Conservation (phyloP, 73 alveolate genomes). For the Paramecium primaurelia region DNA sequence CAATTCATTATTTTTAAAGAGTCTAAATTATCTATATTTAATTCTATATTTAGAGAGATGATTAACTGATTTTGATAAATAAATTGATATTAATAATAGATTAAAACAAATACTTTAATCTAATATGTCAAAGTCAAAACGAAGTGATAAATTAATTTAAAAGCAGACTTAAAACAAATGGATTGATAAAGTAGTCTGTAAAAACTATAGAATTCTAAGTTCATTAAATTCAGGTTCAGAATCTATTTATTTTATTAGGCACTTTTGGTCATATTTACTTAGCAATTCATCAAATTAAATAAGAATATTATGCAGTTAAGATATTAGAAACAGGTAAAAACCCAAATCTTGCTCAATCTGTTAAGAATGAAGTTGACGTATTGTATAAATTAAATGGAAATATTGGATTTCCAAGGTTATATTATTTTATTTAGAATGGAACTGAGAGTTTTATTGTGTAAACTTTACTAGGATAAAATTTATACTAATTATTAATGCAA, state of each 20-base stretch:
- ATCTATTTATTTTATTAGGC: not conserved
- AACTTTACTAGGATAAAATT: slow-evolving; percentile 70
- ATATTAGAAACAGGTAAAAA: not conserved
- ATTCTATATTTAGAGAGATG: not conserved
- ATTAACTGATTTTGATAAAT: not conserved
- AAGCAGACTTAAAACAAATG: not conserved
- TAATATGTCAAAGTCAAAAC: not conserved
- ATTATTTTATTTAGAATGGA: not conserved
- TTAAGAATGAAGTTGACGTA: not conserved
- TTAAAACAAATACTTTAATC: not conserved
- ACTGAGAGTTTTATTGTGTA: not conserved
- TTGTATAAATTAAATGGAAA: not conserved
- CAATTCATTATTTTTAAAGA: too few relatives aligned
- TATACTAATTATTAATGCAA: slow-evolving; percentile 70
- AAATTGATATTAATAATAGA: not conserved
- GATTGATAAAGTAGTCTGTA: slow-evolving; percentile 12
- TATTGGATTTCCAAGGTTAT: not conserved
- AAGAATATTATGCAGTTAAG: not conserved
- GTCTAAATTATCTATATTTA: not conserved
- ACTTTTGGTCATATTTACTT: not conserved
- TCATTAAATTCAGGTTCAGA: not conserved
- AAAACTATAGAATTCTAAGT: not conserved
- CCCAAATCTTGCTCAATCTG: not conserved
- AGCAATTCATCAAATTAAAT: not conserved
- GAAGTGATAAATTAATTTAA: not conserved